A percentile compares a stretch with the other conserved stretches of the same genome.
These are phyloP conservation scores for Podila horticola DNA, from an alignment of 192 early-diverging fungal genomes.

Conservation along the genomic window DNA sequence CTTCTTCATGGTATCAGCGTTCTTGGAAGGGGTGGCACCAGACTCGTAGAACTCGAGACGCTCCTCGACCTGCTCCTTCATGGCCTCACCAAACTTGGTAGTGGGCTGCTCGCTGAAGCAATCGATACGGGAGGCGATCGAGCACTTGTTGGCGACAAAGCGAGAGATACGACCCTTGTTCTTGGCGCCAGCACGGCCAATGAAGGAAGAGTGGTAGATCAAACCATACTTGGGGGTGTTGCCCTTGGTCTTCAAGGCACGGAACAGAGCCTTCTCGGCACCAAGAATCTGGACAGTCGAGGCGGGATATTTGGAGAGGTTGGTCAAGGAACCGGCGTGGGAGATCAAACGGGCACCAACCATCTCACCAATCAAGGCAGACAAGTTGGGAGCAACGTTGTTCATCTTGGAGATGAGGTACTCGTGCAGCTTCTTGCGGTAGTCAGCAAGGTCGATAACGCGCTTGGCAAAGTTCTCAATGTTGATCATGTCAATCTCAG, in stretches of 20 bases:
- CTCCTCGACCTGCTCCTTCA: constrained; percentile 96
- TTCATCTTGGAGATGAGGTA: constrained; percentile 97
- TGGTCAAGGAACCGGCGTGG: constrained; percentile 96
- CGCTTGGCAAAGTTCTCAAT: constrained; percentile 94
- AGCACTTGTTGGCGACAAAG: constrained; percentile 98
- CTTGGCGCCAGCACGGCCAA: constrained; percentile 94
- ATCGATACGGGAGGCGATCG: constrained; percentile 97
- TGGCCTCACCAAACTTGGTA: constrained; percentile 90
- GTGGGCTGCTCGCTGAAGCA: constrained; percentile 93
- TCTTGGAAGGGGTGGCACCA: constrained; percentile 87
- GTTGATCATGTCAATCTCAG: constrained; percentile 95
- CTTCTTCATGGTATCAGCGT: constrained; percentile 94
- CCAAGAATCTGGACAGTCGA: constrained; percentile 98
- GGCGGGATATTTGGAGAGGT: constrained; percentile 96
- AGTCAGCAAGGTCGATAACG: constrained; percentile 91
- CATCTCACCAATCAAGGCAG: constrained; percentile 93
- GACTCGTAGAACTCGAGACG: constrained; percentile 95
- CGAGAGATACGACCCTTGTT: constrained; percentile 99
- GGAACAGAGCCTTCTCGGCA: constrained; percentile 98
- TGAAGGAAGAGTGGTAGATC: constrained; percentile 96
- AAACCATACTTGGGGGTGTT: constrained; percentile 99
- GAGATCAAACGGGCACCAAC: constrained; percentile 98
- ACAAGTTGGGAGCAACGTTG: constrained; percentile 95
- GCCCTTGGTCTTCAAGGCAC: constrained; percentile 95
- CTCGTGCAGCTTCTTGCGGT: constrained; percentile 91